These are phyloP conservation scores for Thraustochytrium sp. DNA, from an alignment of 352 stramenopile species.

Conservation along the genomic window DNA sequence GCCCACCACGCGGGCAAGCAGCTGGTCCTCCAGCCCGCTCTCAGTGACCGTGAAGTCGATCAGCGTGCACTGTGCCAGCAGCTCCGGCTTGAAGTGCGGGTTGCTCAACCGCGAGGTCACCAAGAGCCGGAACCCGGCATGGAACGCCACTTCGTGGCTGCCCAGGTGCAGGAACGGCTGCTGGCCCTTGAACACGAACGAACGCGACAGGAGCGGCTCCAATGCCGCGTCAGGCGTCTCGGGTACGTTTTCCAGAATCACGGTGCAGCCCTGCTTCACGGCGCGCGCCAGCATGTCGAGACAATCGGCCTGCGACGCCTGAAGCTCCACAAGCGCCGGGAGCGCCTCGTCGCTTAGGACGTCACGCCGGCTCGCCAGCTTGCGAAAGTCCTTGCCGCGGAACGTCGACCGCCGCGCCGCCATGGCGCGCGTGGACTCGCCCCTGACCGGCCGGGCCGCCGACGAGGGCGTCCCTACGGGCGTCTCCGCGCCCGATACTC, in stretches of 20 bases:
- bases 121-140: slow-evolving; percentile 90
- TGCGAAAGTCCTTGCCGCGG: neutral
- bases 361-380: neutral
- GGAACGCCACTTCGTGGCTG: slow-evolving; percentile 92
- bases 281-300: slow-evolving; percentile 82
- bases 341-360: neutral
- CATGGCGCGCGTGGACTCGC: neutral
- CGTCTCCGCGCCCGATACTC: too few species aligned
- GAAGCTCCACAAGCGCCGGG: slow-evolving; percentile 51
- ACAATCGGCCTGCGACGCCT: slow-evolving; percentile 93
- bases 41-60: slow-evolving; percentile 97
- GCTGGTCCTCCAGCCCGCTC: slow-evolving; percentile 86
- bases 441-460: too few species aligned
- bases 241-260: slow-evolving; percentile 94
- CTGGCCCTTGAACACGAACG: slow-evolving; percentile 90
- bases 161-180: slow-evolving; percentile 86
- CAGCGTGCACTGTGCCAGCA: slow-evolving; percentile 84
- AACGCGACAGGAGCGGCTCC: slow-evolving; percentile 85
- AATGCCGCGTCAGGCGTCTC: slow-evolving; percentile 92
- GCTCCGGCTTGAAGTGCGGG: slow-evolving; percentile 94
- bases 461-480: too few species aligned
- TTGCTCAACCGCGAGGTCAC: slow-evolving; percentile 93
- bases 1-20: slow-evolving; percentile 90
- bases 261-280: slow-evolving; percentile 74
- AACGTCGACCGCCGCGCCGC: neutral